These are phyloP conservation scores for Fraxinus sp. DNA, from an alignment of 305 asterid genomes.

Conservation along the genomic window DNA sequence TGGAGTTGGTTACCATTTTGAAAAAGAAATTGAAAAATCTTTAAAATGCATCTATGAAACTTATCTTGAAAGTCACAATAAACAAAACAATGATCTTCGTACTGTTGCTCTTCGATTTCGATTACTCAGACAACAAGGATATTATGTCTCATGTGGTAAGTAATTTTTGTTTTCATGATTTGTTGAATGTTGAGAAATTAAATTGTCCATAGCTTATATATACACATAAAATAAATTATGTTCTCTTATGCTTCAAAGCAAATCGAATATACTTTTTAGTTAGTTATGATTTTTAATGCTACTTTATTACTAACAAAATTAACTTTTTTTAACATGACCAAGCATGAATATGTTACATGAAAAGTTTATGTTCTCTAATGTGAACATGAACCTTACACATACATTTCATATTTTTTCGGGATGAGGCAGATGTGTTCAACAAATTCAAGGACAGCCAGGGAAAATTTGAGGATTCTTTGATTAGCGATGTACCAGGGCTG, in stretches of 20 bases:
- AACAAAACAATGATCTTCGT: neutral
- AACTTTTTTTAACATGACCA: neutral
- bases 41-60: neutral
- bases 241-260: neutral
- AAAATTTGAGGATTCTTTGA: neutral
- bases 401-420: neutral
- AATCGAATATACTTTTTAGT: neutral
- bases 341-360: neutral
- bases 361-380: neutral
- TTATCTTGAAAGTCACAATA: neutral
- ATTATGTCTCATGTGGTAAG: conserved; percentile 22
- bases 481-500: neutral
- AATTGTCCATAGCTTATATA: neutral
- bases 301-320: neutral
- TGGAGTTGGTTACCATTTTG: conserved; percentile 29
- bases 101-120: conserved; percentile 17
- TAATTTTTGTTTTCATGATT: neutral
- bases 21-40: conserved; percentile 12
- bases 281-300: neutral
- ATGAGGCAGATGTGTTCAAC: neutral
- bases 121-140: conserved; percentile 31
- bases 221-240: neutral
- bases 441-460: conserved; percentile 6
- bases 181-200: neutral
- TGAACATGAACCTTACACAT: neutral